A percentile compares a stretch with the other conserved stretches of the same genome.
These are phyloP conservation scores for Phytophthora constricta DNA, from an alignment of 352 stramenopile genomes.

Conservation along the genomic window DNA sequence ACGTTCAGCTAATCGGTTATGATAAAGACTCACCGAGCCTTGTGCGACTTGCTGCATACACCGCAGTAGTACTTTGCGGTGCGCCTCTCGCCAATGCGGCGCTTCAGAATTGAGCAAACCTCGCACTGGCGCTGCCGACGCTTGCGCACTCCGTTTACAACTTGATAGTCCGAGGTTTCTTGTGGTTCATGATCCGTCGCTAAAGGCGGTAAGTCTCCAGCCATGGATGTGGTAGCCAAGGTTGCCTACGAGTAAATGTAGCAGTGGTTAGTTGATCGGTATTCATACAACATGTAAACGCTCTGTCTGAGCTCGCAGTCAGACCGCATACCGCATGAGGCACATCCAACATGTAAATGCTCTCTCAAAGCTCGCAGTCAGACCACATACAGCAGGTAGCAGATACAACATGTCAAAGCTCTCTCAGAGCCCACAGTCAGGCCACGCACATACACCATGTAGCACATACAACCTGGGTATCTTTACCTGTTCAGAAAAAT, in stretches of 20 bases:
- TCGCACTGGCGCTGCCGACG: constrained; percentile 10
- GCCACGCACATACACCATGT: neutral
- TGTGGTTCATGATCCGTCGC: neutral
- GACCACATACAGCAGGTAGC: constrained; percentile 2
- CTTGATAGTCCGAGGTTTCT: constrained; percentile 13
- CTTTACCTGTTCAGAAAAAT: constrained; percentile 1
- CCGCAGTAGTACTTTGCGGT: constrained; percentile 15
- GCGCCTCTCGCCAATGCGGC: neutral
- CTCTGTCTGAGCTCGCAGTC: neutral
- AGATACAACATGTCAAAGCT: constrained; percentile 3
- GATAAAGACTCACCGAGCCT: constrained; percentile 12
- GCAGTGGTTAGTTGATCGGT: neutral
- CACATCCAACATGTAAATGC: constrained; percentile 4
- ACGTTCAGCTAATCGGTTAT: neutral
- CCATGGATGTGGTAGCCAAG: too few relatives aligned
- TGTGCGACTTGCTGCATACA: constrained; percentile 13
- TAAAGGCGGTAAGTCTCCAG: neutral
- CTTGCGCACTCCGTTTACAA: constrained; percentile 13
- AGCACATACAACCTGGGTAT: constrained; percentile 8
- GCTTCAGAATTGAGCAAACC: constrained; percentile 12
- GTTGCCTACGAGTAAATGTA: too few relatives aligned
- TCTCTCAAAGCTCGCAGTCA: neutral
- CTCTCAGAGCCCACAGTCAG: neutral
- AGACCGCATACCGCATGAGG: neutral
- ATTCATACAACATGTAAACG: constrained; percentile 3